Evolutionary conservation across 1,139 yeast species (phyloP).

Genomic region (Suhomyces wounanorum): DNA sequence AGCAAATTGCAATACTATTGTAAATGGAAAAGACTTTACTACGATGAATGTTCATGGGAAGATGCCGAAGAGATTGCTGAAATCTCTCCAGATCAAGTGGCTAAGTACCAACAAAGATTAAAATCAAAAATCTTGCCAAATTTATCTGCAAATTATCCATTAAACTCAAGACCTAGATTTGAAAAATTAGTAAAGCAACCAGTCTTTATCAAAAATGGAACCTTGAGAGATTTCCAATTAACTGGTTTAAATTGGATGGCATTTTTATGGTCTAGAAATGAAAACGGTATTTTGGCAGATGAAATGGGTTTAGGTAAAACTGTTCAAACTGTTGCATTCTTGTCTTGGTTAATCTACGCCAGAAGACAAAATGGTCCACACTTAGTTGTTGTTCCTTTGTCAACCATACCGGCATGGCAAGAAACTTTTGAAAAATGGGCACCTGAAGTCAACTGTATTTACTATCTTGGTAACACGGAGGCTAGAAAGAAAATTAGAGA

Average conservation of each 20-base stretch:
- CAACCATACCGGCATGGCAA: conserved; percentile 99
- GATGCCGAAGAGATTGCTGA: conserved; percentile 84
- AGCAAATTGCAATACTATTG: conserved; percentile 78
- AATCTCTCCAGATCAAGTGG: conserved; percentile 81
- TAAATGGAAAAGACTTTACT: conserved; percentile 91
- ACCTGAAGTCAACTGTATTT: conserved; percentile 90
- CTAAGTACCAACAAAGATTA: conserved; percentile 76
- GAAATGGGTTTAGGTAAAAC: conserved; percentile 99
- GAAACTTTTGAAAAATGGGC: conserved; percentile 98
- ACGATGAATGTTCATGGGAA: conserved; percentile 98
- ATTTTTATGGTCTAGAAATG: conserved; percentile 94
- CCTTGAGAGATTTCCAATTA: conserved; percentile 92
- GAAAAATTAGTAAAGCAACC: conserved; percentile 90
- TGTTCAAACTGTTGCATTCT: conserved; percentile 92
- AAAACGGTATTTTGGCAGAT: conserved; percentile 96
- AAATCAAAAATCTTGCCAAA: conserved; percentile 85
- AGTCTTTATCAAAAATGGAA: conserved; percentile 85
- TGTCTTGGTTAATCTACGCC: conserved; percentile 92
- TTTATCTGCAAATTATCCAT: conserved; percentile 74
- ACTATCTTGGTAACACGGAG: conserved; percentile 88
- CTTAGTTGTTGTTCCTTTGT: conserved; percentile 90
- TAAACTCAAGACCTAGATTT: conserved; percentile 75
- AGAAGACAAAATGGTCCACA: conserved; percentile 98
- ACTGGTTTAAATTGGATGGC: conserved; percentile 99
- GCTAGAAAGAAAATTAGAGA: conserved; percentile 83